Evolutionary conservation across 1,284 basidiomycete genomes (phyloP).

Genomic region (Exobasidium cylindrosporum): DNA sequence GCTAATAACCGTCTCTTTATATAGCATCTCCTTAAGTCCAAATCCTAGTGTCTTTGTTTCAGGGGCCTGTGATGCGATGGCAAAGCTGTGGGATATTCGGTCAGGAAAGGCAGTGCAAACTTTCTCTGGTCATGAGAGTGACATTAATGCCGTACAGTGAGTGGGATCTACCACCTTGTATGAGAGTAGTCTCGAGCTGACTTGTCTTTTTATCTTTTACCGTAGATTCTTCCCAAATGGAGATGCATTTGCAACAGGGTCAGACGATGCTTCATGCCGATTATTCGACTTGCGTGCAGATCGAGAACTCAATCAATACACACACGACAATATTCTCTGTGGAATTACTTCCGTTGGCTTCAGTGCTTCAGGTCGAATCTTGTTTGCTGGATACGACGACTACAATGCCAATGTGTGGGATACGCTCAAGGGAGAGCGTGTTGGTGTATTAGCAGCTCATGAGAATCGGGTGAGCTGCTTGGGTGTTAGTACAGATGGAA

Average conservation of each 20-base stretch:
- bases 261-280: constrained; percentile 96
- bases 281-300: constrained; percentile 97
- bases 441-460: constrained; percentile 92
- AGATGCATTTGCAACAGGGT: constrained; percentile 96
- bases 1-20: constrained; percentile 17
- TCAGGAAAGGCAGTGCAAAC: constrained; percentile 95
- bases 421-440: constrained; percentile 93
- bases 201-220: constrained; percentile 5
- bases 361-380: constrained; percentile 90
- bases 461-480: constrained; percentile 96
- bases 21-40: constrained; percentile 77
- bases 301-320: constrained; percentile 91
- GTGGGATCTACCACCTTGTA: constrained; percentile 64
- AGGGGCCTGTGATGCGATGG: constrained; percentile 94
- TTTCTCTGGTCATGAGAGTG: constrained; percentile 96
- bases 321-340: constrained; percentile 96
- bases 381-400: constrained; percentile 98
- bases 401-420: constrained; percentile 99
- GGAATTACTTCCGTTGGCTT: constrained; percentile 98
- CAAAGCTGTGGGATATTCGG: constrained; percentile 97
- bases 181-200: background rate
- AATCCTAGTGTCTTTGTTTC: constrained; percentile 96
- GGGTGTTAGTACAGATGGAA: constrained; percentile 90
- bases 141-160: constrained; percentile 84
- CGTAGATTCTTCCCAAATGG: constrained; percentile 96